Conservation (phyloP, 345 rosid genomes). For the Aurinia saxatilis region DNA sequence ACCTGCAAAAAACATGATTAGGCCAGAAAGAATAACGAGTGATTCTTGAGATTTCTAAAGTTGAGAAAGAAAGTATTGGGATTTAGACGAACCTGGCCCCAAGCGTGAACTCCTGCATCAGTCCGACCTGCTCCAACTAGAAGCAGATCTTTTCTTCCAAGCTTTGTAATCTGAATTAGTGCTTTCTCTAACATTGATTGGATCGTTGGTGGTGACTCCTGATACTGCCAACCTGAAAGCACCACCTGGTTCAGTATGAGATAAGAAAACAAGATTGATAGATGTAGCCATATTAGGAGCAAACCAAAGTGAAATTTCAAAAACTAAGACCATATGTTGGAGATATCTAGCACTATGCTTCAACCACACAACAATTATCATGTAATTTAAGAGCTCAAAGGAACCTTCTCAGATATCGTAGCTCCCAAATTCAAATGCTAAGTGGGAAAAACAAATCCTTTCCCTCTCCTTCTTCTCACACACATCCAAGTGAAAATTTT, state of each 20-base stretch:
- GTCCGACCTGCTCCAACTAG: slow-evolving; percentile 89
- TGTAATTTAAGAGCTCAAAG: not conserved
- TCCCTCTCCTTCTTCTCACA: not conserved
- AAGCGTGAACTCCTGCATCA: slow-evolving; percentile 92
- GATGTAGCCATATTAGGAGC: not conserved
- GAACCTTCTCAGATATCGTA: not conserved
- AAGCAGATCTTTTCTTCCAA: slow-evolving; percentile 53
- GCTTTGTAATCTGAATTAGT: slow-evolving; percentile 55
- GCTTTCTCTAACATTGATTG: slow-evolving; percentile 72
- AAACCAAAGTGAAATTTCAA: not conserved
- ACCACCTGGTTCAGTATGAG: not conserved
- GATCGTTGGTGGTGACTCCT: slow-evolving; percentile 74
- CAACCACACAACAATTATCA: not conserved
- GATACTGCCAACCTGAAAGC: slow-evolving; percentile 86
- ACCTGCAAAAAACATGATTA: slow-evolving; percentile 47
- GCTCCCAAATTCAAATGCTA: not conserved
- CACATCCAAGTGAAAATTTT: slow-evolving; percentile 3
- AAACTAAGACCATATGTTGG: not conserved
- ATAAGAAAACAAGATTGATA: not conserved
- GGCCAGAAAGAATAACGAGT: not conserved
- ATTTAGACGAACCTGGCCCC: slow-evolving; percentile 71
- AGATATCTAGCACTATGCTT: not conserved
- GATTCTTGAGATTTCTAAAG: not conserved
- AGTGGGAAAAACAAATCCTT: not conserved
- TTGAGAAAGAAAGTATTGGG: not conserved